Conservation (phyloP, 2,329 filamentous ascomycete species). For the Xylariomycetidae sp. region DNA sequence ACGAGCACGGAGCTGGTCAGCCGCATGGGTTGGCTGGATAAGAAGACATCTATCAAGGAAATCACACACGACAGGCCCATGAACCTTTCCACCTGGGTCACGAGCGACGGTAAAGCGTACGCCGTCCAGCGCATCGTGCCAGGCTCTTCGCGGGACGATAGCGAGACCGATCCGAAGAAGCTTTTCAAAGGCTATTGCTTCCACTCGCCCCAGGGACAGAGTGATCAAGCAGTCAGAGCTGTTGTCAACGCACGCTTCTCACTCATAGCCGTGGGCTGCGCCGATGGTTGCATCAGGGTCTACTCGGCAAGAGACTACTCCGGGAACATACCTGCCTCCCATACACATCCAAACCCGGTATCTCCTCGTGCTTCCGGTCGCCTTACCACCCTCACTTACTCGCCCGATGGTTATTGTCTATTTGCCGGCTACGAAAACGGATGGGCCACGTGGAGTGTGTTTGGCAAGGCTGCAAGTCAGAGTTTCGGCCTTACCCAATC, state of each 20-base stretch:
- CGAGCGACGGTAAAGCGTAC: slow-evolving; percentile 79
- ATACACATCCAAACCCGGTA: slow-evolving; percentile 65
- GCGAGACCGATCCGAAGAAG: slow-evolving; percentile 49
- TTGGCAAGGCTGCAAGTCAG: slow-evolving; percentile 80
- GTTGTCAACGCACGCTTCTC: slow-evolving; percentile 95
- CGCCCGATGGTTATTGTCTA: slow-evolving; percentile 91
- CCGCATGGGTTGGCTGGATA: slow-evolving; percentile 79
- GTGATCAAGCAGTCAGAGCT: slow-evolving; percentile 61
- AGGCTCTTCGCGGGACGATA: slow-evolving; percentile 32
- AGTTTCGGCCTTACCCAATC: slow-evolving; percentile 69
- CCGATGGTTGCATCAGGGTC: slow-evolving; percentile 73
- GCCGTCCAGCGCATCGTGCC: slow-evolving; percentile 70
- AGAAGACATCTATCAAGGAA: slow-evolving; percentile 67
- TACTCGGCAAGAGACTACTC: slow-evolving; percentile 91
- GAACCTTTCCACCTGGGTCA: slow-evolving; percentile 92
- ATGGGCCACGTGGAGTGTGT: slow-evolving; percentile 97
- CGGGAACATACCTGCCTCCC: slow-evolving; percentile 85
- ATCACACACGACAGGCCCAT: slow-evolving; percentile 95
- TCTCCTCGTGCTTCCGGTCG: slow-evolving; percentile 62
- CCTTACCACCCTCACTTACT: slow-evolving; percentile 74
- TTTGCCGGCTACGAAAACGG: slow-evolving; percentile 90
- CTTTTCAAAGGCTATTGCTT: slow-evolving; percentile 91
- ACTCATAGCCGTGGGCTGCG: slow-evolving; percentile 79
- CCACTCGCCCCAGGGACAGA: slow-evolving; percentile 59
- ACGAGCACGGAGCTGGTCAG: slow-evolving; percentile 86